phyloP scores from a whole-genome alignment of 2,329 filamentous ascomycete species.

The Phyllosticta citriasiana region DNA sequence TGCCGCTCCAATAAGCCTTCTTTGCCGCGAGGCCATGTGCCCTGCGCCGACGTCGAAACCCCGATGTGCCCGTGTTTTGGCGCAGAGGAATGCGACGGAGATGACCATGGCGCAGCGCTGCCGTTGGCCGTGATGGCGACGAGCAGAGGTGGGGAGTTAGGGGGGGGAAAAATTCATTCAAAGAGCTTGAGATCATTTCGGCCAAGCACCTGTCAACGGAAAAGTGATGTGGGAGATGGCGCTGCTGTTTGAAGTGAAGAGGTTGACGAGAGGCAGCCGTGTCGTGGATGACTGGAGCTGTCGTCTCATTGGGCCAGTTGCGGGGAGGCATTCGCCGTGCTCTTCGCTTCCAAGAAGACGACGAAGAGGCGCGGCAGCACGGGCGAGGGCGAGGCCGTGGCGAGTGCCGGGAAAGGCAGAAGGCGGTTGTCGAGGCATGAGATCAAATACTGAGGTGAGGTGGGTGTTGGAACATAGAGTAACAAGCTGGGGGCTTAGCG shows the following conservation, averaged over 20 bases:
- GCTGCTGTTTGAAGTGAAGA: background rate
- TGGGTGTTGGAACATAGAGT: conserved; percentile 1
- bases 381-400: background rate
- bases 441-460: background rate
- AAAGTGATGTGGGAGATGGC: background rate
- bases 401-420: background rate
- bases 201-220: background rate
- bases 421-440: background rate
- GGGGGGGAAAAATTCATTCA: background rate
- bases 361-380: background rate
- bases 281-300: background rate
- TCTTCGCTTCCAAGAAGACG: background rate
- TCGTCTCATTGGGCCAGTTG: conserved; percentile 7
- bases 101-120: background rate
- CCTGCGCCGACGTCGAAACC: background rate
- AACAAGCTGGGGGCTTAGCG: conserved; percentile 5
- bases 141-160: too few species aligned
- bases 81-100: background rate
- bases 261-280: background rate
- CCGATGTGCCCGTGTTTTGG: background rate
- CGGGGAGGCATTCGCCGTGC: conserved; percentile 1
- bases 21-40: background rate
- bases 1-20: background rate
- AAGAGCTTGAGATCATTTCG: background rate
- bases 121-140: too few species aligned